Evolutionary conservation across 768 basidiomycete genomes (phyloP).

Genomic region (Panaeolus cyanescens): DNA sequence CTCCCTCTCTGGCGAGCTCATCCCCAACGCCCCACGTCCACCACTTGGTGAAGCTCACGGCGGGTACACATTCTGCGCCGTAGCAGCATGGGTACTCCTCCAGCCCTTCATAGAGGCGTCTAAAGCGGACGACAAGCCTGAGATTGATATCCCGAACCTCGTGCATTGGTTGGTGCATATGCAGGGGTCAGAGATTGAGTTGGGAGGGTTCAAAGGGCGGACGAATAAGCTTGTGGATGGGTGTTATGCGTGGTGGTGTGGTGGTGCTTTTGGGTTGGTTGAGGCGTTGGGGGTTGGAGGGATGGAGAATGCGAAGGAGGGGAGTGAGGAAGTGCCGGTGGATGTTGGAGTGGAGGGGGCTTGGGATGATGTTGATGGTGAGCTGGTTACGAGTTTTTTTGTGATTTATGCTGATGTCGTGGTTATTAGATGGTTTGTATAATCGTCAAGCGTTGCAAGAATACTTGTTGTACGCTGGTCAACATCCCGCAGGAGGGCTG

Average conservation of each 20-base stretch:
- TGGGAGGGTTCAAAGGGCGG: slow-evolving; percentile 91
- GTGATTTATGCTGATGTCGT: background rate
- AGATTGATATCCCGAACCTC: slow-evolving; percentile 60
- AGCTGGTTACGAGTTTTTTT: slow-evolving; percentile 4
- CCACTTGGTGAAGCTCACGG: slow-evolving; percentile 96
- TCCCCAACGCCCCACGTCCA: slow-evolving; percentile 53
- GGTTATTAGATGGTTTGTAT: slow-evolving; percentile 43
- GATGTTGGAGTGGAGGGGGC: slow-evolving; percentile 23
- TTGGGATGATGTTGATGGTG: slow-evolving; percentile 77
- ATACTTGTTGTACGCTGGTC: slow-evolving; percentile 85
- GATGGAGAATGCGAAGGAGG: slow-evolving; percentile 30
- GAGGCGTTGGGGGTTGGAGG: slow-evolving; percentile 56
- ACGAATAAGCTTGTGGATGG: slow-evolving; percentile 99
- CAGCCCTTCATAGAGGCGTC: slow-evolving; percentile 48
- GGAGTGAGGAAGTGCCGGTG: slow-evolving; percentile 26
- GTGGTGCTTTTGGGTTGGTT: slow-evolving; percentile 80
- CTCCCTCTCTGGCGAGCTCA: slow-evolving; percentile 30
- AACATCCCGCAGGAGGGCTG: slow-evolving; percentile 83
- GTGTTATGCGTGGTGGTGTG: slow-evolving; percentile 99
- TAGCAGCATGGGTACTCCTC: slow-evolving; percentile 83
- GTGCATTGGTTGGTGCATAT: slow-evolving; percentile 83
- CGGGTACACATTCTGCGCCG: slow-evolving; percentile 94
- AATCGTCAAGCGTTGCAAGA: slow-evolving; percentile 79
- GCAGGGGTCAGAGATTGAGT: slow-evolving; percentile 81
- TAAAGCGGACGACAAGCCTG: slow-evolving; percentile 24